Percentiles rank a stretch among this genome's conserved stretches.
These are phyloP conservation scores for Cydonia oblonga DNA, from an alignment of 331 rosid species.

Conservation along the genomic window DNA sequence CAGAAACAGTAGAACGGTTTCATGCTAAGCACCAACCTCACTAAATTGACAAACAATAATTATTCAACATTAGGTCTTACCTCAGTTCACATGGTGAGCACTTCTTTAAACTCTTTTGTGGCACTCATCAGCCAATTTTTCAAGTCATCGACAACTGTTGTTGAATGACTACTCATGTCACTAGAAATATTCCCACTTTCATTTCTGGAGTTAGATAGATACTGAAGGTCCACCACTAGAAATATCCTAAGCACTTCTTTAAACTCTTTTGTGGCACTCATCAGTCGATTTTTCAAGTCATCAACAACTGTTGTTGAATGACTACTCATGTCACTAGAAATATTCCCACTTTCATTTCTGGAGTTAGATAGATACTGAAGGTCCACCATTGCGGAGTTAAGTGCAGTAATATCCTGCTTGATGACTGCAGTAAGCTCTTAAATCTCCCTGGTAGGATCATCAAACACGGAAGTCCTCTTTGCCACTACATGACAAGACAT, in stretches of 20 bases:
- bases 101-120: constrained; percentile 91
- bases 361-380: no score
- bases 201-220: constrained; percentile 46
- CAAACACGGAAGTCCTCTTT: constrained; percentile 77
- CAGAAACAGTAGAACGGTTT: neutral
- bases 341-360: no score
- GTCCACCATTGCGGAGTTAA: constrained; percentile 94
- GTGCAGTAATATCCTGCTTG: constrained; percentile 82
- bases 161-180: constrained; percentile 77
- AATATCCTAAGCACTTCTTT: no score
- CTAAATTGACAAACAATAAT: neutral
- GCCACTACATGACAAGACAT: constrained; percentile 51
- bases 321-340: no score
- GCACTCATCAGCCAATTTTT: constrained; percentile 77
- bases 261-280: no score
- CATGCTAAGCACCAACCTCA: neutral
- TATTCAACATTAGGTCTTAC: constrained; percentile 21
- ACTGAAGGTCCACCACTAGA: constrained; percentile 82
- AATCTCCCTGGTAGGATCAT: constrained; percentile 78
- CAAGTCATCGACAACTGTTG: constrained; percentile 80
- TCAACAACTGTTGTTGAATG: no score
- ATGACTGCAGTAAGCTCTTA: constrained; percentile 79
- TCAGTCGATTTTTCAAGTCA: no score
- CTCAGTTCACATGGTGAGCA: constrained; percentile 86
- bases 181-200: constrained; percentile 58